Conservation (phyloP, 1,284 basidiomycete species). For the Ceratobasidium sp. region DNA sequence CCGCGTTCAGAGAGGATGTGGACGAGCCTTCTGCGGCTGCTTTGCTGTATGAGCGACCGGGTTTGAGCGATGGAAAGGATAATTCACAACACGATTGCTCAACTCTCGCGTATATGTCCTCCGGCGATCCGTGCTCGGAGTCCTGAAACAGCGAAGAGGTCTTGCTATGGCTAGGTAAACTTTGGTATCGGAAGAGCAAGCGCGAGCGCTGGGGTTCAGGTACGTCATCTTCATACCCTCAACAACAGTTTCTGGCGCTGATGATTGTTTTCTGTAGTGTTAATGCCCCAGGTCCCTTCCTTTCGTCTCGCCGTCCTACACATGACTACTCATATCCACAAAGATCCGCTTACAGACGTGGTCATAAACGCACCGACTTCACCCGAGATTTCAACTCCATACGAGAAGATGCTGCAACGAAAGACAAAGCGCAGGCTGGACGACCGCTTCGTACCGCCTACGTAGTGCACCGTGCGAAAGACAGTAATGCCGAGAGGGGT, state of each 20-base stretch:
- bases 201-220: too few species aligned
- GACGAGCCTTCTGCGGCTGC: slow-evolving; percentile 78
- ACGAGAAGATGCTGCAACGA: too few species aligned
- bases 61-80: slow-evolving; percentile 60
- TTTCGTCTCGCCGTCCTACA: slow-evolving; percentile 27
- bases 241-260: too few species aligned
- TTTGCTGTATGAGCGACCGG: slow-evolving; percentile 75
- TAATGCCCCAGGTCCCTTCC: slow-evolving; percentile 12
- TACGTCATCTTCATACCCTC: too few species aligned
- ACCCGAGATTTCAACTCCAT: too few species aligned
- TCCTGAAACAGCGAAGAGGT: slow-evolving; percentile 77
- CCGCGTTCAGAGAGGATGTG: slow-evolving; percentile 81
- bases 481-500: too few species aligned
- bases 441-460: too few species aligned
- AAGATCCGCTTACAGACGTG: slow-evolving; percentile 24
- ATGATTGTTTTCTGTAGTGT: too few species aligned
- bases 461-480: too few species aligned
- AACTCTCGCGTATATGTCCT: slow-evolving; percentile 94
- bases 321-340: slow-evolving; percentile 12
- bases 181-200: too few species aligned
- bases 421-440: too few species aligned
- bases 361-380: slow-evolving; percentile 23
- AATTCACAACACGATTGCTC: slow-evolving; percentile 73
- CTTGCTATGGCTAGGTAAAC: too few species aligned
- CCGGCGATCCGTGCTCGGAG: slow-evolving; percentile 76